These are phyloP conservation scores for Naegleria lovaniensis DNA, from an alignment of 208 protist genomes.

Conservation along the genomic window DNA sequence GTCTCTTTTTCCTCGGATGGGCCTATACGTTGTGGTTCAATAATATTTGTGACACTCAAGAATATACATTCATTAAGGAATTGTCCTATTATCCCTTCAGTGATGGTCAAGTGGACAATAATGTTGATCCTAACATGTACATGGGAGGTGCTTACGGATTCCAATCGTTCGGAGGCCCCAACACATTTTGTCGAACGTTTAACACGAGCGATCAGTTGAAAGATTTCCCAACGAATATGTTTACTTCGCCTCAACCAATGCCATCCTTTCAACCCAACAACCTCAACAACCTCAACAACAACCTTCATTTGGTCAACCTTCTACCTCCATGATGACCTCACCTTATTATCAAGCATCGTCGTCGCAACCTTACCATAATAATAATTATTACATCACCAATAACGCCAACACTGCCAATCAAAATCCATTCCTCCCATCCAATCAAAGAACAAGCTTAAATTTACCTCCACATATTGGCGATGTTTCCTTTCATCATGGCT, in stretches of 20 bases:
- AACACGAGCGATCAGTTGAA: neutral
- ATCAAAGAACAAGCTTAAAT: too few relatives aligned
- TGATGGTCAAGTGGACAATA: neutral
- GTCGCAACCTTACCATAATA: too few relatives aligned
- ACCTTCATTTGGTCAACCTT: too few relatives aligned
- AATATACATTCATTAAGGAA: neutral
- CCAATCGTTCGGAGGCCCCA: neutral
- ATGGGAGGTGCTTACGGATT: neutral
- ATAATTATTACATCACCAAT: too few relatives aligned
- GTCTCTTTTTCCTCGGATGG: neutral
- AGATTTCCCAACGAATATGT: neutral
- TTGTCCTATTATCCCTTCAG: neutral
- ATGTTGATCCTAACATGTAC: neutral
- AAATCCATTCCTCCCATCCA: too few relatives aligned
- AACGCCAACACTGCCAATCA: too few relatives aligned
- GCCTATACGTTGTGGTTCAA: neutral
- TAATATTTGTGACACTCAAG: neutral
- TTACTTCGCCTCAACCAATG: neutral
- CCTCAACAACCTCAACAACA: too few relatives aligned
- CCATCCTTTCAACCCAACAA: neutral
- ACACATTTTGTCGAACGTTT: neutral
- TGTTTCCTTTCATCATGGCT: too few relatives aligned
- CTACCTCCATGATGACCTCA: too few relatives aligned
- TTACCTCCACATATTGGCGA: too few relatives aligned
- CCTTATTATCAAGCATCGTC: too few relatives aligned